Conservation (phyloP, 1,284 basidiomycete species). For the Sanghuangporus baumii region DNA sequence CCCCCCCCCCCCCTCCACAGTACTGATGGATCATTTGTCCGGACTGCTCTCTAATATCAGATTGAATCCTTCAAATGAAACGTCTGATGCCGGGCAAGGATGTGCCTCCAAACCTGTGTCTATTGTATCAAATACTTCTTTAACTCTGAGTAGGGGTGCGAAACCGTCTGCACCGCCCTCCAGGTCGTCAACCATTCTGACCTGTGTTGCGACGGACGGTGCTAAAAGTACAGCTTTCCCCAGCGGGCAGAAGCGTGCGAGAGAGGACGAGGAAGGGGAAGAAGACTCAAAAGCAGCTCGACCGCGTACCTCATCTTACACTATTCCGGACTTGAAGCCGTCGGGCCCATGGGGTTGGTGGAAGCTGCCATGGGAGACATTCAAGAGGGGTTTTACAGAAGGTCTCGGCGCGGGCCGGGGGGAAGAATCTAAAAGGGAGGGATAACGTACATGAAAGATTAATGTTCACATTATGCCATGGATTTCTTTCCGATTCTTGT, state of each 20-base stretch:
- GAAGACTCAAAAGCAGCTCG: background rate
- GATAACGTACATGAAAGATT: background rate
- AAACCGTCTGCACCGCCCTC: constrained; percentile 1
- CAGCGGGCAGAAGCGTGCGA: constrained; percentile 5
- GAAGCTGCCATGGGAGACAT: constrained; percentile 17
- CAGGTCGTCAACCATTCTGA: constrained; percentile 4
- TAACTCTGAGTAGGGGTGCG: background rate
- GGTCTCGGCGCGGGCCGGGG: constrained; percentile 9
- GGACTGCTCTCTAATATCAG: background rate
- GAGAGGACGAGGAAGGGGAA: constrained; percentile 7
- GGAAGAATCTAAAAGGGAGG: background rate
- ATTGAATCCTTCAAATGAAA: too few species aligned
- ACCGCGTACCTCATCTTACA: constrained; percentile 8
- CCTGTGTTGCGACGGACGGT: background rate
- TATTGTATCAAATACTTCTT: background rate
- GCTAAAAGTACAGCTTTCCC: background rate
- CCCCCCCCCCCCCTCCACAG: too few species aligned
- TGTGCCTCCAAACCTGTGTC: background rate
- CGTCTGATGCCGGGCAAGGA: background rate
- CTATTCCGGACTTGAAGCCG: background rate
- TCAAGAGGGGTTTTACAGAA: constrained; percentile 17
- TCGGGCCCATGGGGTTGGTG: constrained; percentile 16
- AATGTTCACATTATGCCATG: background rate
- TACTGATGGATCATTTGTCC: background rate
- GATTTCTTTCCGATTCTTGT: background rate